Evolutionary conservation across 352 stramenopile species (phyloP).

Genomic region (Elongisporangium anandrum): DNA sequence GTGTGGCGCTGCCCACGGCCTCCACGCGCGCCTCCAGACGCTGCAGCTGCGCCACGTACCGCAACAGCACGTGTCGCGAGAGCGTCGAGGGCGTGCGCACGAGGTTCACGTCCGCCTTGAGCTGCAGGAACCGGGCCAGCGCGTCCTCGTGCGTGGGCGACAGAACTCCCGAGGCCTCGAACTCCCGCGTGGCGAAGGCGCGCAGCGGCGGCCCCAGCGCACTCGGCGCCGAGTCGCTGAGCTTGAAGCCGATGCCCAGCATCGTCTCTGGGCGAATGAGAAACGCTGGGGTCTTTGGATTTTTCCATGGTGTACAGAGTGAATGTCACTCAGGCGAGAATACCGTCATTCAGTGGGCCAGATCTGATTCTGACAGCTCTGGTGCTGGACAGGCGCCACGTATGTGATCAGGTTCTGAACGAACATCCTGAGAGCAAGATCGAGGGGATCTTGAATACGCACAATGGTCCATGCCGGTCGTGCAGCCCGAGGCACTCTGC

Average conservation of each 20-base stretch:
- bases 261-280: constrained; percentile 17
- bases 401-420: too few relatives aligned
- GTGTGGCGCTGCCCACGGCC: constrained; percentile 6
- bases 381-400: too few relatives aligned
- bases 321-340: background rate
- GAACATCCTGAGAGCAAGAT: too few relatives aligned
- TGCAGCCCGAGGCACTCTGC: too few relatives aligned
- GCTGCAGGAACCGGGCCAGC: constrained; percentile 44
- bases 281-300: background rate
- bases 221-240: constrained; percentile 47
- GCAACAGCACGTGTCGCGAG: constrained; percentile 62
- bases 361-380: background rate
- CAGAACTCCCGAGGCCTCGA: constrained; percentile 27
- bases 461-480: too few relatives aligned
- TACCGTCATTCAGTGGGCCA: background rate
- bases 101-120: constrained; percentile 65
- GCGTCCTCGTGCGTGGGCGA: constrained; percentile 18
- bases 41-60: constrained; percentile 74
- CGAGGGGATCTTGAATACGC: too few relatives aligned
- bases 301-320: background rate
- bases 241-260: constrained; percentile 76
- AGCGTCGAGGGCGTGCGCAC: constrained; percentile 66
- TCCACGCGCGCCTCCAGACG: constrained; percentile 60
- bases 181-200: constrained; percentile 68
- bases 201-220: constrained; percentile 43